Evolutionary conservation across 441 rosid genomes (phyloP).

Genomic region (Eruca vesicaria): DNA sequence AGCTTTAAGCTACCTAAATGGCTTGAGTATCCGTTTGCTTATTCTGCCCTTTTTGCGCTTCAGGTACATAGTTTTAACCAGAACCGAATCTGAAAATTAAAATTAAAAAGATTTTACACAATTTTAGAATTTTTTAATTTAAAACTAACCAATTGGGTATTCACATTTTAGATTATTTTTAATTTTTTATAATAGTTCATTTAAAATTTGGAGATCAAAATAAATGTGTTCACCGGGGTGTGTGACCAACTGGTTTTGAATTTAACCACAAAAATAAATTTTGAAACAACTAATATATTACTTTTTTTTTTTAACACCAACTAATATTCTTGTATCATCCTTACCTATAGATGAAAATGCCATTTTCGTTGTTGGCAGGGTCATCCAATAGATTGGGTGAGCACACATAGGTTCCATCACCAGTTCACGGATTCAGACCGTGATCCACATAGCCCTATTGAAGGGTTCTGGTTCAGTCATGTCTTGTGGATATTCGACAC

Average conservation of each 20-base stretch:
- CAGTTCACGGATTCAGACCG: constrained; percentile 78
- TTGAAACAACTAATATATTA: background rate
- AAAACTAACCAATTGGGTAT: no score
- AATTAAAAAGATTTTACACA: background rate
- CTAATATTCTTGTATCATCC: background rate
- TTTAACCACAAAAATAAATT: no score
- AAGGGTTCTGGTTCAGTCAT: constrained; percentile 94
- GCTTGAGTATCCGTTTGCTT: constrained; percentile 83
- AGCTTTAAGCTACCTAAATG: constrained; percentile 86
- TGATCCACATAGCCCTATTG: constrained; percentile 90
- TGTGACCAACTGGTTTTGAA: no score
- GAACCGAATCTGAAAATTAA: background rate
- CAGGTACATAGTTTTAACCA: constrained; percentile 44
- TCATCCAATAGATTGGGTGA: constrained; percentile 87
- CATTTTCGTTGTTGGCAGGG: constrained; percentile 45
- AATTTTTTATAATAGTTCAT: no score
- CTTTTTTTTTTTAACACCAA: no score
- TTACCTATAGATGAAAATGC: background rate
- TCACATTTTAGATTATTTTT: no score
- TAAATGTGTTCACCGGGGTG: no score
- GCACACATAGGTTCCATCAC: constrained; percentile 89
- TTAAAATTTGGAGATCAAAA: no score
- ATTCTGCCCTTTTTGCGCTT: constrained; percentile 70
- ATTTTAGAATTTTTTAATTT: no score
- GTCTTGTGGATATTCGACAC: constrained; percentile 75